phyloP scores from a whole-genome alignment of 805 yeast genomes.

The Saturnispora dispora region DNA sequence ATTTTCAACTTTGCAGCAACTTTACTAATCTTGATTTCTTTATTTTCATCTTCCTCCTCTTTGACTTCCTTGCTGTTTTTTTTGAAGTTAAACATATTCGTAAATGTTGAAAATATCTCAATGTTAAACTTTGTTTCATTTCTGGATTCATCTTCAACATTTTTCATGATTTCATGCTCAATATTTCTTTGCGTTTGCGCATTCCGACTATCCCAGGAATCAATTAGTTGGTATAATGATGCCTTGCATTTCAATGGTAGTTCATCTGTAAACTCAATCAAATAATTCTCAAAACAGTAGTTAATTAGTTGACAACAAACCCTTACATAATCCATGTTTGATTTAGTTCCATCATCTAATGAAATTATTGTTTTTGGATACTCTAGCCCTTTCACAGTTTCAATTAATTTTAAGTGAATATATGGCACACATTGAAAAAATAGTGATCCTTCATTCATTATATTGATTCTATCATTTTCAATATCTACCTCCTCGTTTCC shows the following conservation, averaged over 20 bases:
- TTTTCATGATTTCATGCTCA: conserved; percentile 31
- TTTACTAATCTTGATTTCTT: conserved; percentile 40
- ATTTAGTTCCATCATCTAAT: conserved; percentile 1
- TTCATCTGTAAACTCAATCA: conserved; percentile 27
- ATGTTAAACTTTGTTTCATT: conserved; percentile 25
- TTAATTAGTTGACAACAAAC: conserved; percentile 26
- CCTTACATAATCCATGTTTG: conserved; percentile 24
- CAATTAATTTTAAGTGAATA: conserved; percentile 22
- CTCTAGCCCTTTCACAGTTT: conserved; percentile 16
- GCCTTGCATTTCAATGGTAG: conserved; percentile 28
- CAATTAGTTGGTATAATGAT: conserved; percentile 24
- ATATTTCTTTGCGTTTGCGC: conserved; percentile 30
- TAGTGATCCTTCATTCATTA: conserved; percentile 27
- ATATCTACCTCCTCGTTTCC: conserved; percentile 1
- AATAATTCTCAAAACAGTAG: conserved; percentile 28
- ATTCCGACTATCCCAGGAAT: conserved; percentile 32
- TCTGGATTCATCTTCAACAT: conserved; percentile 24
- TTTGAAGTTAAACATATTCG: conserved; percentile 46
- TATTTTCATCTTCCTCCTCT: conserved; percentile 13
- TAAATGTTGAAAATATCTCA: conserved; percentile 56
- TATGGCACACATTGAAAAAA: conserved; percentile 31
- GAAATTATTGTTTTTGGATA: conserved; percentile 22
- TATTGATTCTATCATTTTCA: conserved; percentile 16
- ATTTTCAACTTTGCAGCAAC: conserved; percentile 76
- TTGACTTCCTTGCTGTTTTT: conserved; percentile 21